Evolutionary conservation across 257 asterid species (phyloP), one percentile per base, ranked within the genome.

Genomic region (Solanum ossicruentum): DNA sequence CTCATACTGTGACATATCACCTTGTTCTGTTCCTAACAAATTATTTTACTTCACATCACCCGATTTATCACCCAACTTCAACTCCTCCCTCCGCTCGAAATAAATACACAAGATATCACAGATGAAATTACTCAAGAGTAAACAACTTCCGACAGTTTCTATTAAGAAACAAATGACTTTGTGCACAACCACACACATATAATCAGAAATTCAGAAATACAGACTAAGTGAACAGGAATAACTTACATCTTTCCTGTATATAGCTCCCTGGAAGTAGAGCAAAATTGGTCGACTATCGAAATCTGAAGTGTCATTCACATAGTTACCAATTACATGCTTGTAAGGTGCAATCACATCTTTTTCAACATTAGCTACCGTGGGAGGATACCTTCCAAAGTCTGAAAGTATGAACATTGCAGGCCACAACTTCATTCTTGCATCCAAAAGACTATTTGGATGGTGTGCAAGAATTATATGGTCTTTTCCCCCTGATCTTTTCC

Each of bases 321-420:
- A 93, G 54, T 85, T 95, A 66, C 75, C 83, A 57, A 94, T 78
- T 7, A 96, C 92, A 83, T 96, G 98, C 89, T 82, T 93, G 86
- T 96, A 96, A 87, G 99, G 99, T 0, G 97, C 99, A 91, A 95
- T 93, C 71, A 95, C 90, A 16, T 96, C 99, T 83, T 96, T 95
- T 83, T 95, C 94, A 54, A 95, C 96, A 84, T 95, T 93, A 16
- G 99, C 99, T 43, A 96, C 83, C 1, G 92, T 91, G 5, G 97
- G 98, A 65, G 99, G 95, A 84, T 96, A 96, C 90, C 99, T 90
- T 71, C 99, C 98, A 5, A 96, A 95, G 92, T 96, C 99, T 1
- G 99, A 87, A 66, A 96, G 95, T 69, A 96, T 86, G 69, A 85
- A 93, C 47, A 93, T 89, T 12, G 98, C 97, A 66, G 98, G 97